Evolutionary conservation across 2,329 filamentous ascomycete species (phyloP), one percentile per base, ranked within the genome.

Genomic region (Colletotrichum sp.): DNA sequence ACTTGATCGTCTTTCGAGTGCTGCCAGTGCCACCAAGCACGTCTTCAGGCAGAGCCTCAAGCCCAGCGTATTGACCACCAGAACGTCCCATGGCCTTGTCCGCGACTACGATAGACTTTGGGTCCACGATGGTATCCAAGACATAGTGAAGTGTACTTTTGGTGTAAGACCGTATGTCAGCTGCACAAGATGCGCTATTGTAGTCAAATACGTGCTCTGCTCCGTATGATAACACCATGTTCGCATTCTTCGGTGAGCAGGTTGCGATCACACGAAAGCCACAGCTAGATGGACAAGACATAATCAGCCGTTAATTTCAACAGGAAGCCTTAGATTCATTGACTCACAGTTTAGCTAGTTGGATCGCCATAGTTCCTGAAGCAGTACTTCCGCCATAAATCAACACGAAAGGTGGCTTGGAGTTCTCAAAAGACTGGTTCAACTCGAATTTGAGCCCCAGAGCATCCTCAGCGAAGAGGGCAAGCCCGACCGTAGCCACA

Each of bases 201-300:
- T 90, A 88, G 80, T 91, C 87, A 77, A 90, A 89, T 7, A 81
- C 82, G 6, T 81, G 79, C 8, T 83, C 84, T 0, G 89, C 89
- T 2, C 89, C 89, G 36, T 82, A 85, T 1, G 71, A 75, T 39
- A 82, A 80, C 12, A 85, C 85, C 3, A 89, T 82, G 4, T 84
- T 83, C 62, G 83, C 84, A 76, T 88, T 90, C 28, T 75, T 66
- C 1, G 85, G 82, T 0, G 88, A 88, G 77, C 85, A 87, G 1
- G 87, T 89, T 0, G 88, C 82, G 21, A 89, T 85, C 6, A 86
- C 83, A 0, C 75, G 81, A 21, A 84, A 81, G 0, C 88, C 88
- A 18, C 85, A 77, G 5, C 77, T 81, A 24, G 18, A 26, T 52
- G 21, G 26, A 13, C 6, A 26, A 39, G 2, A 10, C 6, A 6